phyloP scores from a whole-genome alignment of 1,284 basidiomycete species.

The Phellopilus nigrolimitatus region DNA sequence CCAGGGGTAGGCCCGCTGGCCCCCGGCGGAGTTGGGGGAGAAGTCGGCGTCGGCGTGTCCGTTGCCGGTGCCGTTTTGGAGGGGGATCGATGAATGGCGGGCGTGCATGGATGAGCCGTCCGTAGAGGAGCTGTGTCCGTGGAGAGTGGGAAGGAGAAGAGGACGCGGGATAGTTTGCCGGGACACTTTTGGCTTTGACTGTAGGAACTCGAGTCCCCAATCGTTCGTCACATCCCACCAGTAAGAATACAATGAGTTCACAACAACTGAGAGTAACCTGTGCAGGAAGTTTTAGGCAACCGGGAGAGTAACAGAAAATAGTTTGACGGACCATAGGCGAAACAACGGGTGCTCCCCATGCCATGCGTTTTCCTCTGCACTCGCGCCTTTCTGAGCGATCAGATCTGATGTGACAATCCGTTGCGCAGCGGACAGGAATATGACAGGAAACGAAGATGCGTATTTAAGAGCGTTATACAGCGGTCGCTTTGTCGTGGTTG shows the following conservation, averaged over 20 bases:
- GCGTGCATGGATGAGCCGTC: constrained; percentile 2
- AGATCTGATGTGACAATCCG: constrained; percentile 60
- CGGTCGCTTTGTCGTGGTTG: constrained; percentile 64
- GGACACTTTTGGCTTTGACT: constrained; percentile 29
- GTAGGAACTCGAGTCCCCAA: constrained; percentile 87
- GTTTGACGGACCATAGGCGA: constrained; percentile 65
- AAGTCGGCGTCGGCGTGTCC: not conserved
- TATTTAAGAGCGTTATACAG: constrained; percentile 97
- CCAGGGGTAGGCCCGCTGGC: constrained; percentile 57
- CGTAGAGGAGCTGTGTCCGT: constrained; percentile 26
- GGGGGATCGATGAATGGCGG: not conserved
- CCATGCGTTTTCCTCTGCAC: constrained; percentile 50
- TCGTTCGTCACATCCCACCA: constrained; percentile 99
- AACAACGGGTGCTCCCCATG: constrained; percentile 76
- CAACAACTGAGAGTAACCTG: constrained; percentile 79
- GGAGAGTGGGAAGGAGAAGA: constrained; percentile 43
- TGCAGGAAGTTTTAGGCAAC: constrained; percentile 7
- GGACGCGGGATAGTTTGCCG: constrained; percentile 29
- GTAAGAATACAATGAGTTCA: constrained; percentile 95
- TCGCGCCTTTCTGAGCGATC: constrained; percentile 43
- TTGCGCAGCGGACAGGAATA: constrained; percentile 88
- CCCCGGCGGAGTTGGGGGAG: constrained; percentile 20
- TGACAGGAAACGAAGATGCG: constrained; percentile 95
- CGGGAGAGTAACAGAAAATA: constrained; percentile 1
- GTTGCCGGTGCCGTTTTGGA: not conserved